Evolutionary conservation across 176 grass and related monocot genomes (phyloP).

Genomic region (Calamus simplicifolius): DNA sequence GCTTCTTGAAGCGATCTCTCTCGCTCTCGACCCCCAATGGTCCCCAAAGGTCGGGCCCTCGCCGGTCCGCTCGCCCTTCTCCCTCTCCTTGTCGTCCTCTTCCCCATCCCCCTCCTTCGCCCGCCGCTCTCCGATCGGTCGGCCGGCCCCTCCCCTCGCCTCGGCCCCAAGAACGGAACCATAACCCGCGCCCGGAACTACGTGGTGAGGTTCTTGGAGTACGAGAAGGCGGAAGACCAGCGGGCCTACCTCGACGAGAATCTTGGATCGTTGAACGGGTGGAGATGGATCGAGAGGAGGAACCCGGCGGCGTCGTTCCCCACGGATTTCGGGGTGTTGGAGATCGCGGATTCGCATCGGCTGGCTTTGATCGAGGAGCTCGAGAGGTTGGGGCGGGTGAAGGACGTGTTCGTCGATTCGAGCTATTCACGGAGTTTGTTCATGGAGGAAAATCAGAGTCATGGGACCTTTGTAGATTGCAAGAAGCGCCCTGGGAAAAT

Average conservation of each 20-base stretch:
- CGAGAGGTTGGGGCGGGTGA: slow-evolving; percentile 42
- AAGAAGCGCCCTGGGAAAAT: slow-evolving; percentile 44
- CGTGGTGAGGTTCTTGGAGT: slow-evolving; percentile 73
- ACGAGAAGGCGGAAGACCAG: slow-evolving; percentile 46
- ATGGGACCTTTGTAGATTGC: neutral
- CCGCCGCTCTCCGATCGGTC: slow-evolving; percentile 5
- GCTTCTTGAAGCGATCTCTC: too few species aligned
- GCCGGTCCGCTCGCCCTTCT: slow-evolving; percentile 1
- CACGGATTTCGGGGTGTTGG: slow-evolving; percentile 80
- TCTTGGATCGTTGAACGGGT: slow-evolving; percentile 27
- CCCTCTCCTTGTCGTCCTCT: slow-evolving; percentile 27
- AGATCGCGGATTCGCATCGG: slow-evolving; percentile 41
- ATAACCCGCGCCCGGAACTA: slow-evolving; percentile 29
- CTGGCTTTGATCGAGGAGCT: slow-evolving; percentile 30
- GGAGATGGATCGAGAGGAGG: slow-evolving; percentile 78
- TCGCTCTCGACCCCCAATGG: too few species aligned
- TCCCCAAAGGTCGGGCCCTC: too few species aligned
- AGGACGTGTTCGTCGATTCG: slow-evolving; percentile 61
- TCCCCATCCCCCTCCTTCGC: slow-evolving; percentile 19
- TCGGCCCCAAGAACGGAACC: slow-evolving; percentile 1
- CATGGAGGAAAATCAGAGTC: slow-evolving; percentile 13
- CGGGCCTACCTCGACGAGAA: slow-evolving; percentile 47
- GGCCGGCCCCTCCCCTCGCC: neutral
- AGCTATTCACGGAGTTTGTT: slow-evolving; percentile 58
- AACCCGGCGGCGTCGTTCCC: slow-evolving; percentile 65